Conservation (phyloP, 805 yeast genomes). For the Teunomyces stri region DNA sequence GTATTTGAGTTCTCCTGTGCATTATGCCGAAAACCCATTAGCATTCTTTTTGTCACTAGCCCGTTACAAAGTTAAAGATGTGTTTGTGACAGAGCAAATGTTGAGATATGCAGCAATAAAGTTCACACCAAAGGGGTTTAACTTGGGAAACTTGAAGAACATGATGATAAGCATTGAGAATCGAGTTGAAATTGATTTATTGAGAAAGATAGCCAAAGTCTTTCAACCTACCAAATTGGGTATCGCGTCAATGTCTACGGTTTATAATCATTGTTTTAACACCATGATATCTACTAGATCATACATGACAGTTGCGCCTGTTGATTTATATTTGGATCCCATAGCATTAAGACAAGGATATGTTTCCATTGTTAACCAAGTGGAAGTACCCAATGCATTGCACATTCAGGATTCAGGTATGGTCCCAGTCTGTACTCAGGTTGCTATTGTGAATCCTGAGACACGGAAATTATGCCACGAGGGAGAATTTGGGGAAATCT, state of each 20-base stretch:
- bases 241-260: conserved; percentile 67
- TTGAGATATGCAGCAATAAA: conserved; percentile 66
- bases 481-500: conserved; percentile 95
- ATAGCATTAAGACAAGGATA: conserved; percentile 87
- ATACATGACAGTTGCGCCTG: conserved; percentile 84
- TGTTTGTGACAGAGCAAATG: conserved; percentile 82
- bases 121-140: conserved; percentile 59
- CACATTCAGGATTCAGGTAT: conserved; percentile 92
- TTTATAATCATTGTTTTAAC: conserved; percentile 76
- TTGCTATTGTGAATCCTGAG: conserved; percentile 94
- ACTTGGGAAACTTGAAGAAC: conserved; percentile 65
- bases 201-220: conserved; percentile 55
- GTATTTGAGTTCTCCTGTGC: conserved; percentile 71
- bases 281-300: conserved; percentile 85
- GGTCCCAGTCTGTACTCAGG: conserved; percentile 91
- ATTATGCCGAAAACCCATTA: conserved; percentile 71
- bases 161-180: conserved; percentile 78
- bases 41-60: conserved; percentile 69
- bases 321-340: conserved; percentile 83
- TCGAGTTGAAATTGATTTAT: conserved; percentile 65
- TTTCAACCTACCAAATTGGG: conserved; percentile 66
- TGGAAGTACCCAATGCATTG: conserved; percentile 63
- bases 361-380: conserved; percentile 73
- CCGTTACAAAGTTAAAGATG: conserved; percentile 78
- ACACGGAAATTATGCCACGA: conserved; percentile 72